Evolutionary conservation across 2,329 filamentous ascomycete species (phyloP), one percentile per base, ranked within the genome.

Genomic region (Hymenoscyphus occultus): DNA sequence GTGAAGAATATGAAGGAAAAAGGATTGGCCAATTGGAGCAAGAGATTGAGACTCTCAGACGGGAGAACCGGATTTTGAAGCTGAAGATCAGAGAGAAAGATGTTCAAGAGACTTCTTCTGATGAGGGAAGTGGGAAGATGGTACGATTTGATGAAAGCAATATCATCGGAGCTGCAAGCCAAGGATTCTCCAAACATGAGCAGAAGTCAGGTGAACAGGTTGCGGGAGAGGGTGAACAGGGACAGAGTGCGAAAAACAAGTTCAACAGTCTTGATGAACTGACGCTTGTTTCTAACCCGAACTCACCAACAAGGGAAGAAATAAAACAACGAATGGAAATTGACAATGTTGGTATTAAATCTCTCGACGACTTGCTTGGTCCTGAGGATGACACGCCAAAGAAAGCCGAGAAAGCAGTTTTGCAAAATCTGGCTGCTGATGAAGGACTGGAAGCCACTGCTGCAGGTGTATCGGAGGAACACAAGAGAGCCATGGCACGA

Each of bases 41-140:
- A 4, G 71, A 71, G 48, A 64, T 71, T 45, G 64, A 69, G n/a
- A 59, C 32, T 39, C 60, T 72, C 39, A 63, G 60, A 59, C 68
- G 61, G 14, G 69, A 71, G 9, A 71, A 70, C 65, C 22, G 22
- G 62, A 13, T 35, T 19, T 16, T 62, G 31, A 54, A 14, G 39
- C 3, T 5, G 3, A 35, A 40, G 45, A 32, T 22, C 32, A 54
- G 32, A 28, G 60, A 39, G n/a, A 40, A 56, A 16, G 22, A 28
- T 56, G 19, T 19, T 45, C 13, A 40, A 32, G 60, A 32, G 19
- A 16, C 10, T 7, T 9, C 31, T 51, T 35, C 22, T 16, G 59
- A 32, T 32, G 59, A 60, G n/a, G 40, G 28, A 14, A 32, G 32
- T 57, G 56, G 28, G 28, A 57, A 39, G 56, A 57, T 39, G 31